A percentile compares a stretch with the other conserved stretches of the same genome.
phyloP scores from a whole-genome alignment of 2,329 filamentous ascomycete species.

The Alternaria tenuissima region DNA sequence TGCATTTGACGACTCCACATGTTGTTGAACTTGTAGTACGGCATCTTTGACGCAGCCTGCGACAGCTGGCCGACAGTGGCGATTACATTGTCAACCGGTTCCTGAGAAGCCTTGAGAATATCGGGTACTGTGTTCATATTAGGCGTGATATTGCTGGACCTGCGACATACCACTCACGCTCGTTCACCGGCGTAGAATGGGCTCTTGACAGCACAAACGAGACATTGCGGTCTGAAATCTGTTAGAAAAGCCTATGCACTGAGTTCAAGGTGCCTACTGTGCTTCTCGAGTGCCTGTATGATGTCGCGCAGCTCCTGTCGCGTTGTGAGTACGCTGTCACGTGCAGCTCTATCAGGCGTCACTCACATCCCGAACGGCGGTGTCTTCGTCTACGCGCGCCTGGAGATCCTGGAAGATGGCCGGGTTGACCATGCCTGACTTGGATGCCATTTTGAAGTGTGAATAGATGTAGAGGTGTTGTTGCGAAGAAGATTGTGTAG shows the following conservation, averaged over 20 bases:
- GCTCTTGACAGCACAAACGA: slow-evolving; percentile 87
- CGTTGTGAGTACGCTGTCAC: slow-evolving; percentile 41
- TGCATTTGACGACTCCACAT: slow-evolving; percentile 88
- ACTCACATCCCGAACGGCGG: slow-evolving; percentile 75
- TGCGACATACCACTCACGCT: slow-evolving; percentile 58
- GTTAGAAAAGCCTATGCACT: slow-evolving; percentile 15
- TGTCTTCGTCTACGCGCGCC: slow-evolving; percentile 87
- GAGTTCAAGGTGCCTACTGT: slow-evolving; percentile 56
- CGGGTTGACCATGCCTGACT: slow-evolving; percentile 72
- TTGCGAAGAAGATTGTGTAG: not conserved
- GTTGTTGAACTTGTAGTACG: slow-evolving; percentile 97
- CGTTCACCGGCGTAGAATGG: slow-evolving; percentile 79
- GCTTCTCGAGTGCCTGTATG: slow-evolving; percentile 81
- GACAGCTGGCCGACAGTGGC: slow-evolving; percentile 75
- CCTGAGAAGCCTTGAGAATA: slow-evolving; percentile 74
- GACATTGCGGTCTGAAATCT: slow-evolving; percentile 69
- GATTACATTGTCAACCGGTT: slow-evolving; percentile 75
- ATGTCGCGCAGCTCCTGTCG: slow-evolving; percentile 76
- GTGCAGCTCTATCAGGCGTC: slow-evolving; percentile 23
- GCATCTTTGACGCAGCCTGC: slow-evolving; percentile 79
- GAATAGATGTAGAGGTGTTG: not conserved
- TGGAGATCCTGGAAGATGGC: slow-evolving; percentile 89
- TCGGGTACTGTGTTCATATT: slow-evolving; percentile 64
- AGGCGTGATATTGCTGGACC: slow-evolving; percentile 9
- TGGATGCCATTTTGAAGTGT: slow-evolving; percentile 35